Conservation (phyloP, 345 rosid genomes). For the Clausena lansium region DNA sequence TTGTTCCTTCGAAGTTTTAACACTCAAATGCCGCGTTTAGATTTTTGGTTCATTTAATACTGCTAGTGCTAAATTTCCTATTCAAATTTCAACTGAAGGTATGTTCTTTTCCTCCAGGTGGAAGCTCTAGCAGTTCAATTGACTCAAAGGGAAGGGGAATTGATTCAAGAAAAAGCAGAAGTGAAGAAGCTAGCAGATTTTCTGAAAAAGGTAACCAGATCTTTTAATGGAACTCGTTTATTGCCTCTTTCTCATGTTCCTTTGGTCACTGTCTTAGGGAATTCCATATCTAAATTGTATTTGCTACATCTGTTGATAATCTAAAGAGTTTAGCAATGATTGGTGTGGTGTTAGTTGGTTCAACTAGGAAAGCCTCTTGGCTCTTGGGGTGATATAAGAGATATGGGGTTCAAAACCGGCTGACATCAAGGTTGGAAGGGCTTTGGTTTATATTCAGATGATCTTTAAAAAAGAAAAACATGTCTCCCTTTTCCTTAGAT, state of each 20-base stretch:
- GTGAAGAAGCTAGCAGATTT: constrained; percentile 91
- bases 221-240: background rate
- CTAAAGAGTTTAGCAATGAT: background rate
- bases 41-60: constrained; percentile 9
- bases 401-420: background rate
- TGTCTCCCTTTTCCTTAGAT: background rate
- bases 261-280: background rate
- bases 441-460: too few species aligned
- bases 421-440: background rate
- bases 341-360: background rate
- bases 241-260: background rate
- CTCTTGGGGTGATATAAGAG: background rate
- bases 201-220: constrained; percentile 69
- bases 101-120: constrained; percentile 55
- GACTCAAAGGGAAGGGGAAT: constrained; percentile 95
- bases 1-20: background rate
- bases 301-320: background rate
- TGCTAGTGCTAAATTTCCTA: background rate
- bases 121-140: constrained; percentile 96
- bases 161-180: constrained; percentile 90
- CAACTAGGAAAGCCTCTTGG: background rate
- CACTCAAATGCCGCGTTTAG: background rate
- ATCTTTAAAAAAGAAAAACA: too few species aligned
- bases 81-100: constrained; percentile 10
- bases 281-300: background rate